These are phyloP conservation scores for Scleroderma bovista DNA, from an alignment of 768 basidiomycete genomes.

Conservation along the genomic window DNA sequence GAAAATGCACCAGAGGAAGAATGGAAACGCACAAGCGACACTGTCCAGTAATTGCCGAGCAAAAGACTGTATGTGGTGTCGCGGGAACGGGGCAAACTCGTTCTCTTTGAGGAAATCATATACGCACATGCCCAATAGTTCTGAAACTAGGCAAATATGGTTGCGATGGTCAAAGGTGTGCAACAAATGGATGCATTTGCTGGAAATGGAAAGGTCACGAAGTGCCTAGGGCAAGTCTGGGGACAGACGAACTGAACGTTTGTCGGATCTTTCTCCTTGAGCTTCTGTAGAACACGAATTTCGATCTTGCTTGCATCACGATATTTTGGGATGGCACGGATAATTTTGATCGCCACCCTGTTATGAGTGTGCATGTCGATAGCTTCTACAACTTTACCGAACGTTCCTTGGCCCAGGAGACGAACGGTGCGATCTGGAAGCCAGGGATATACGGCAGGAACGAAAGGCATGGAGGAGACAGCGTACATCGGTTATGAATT, in stretches of 20 bases:
- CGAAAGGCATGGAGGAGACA: conserved; percentile 2
- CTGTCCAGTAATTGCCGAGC: conserved; percentile 87
- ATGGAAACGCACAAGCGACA: conserved; percentile 72
- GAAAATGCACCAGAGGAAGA: conserved; percentile 1
- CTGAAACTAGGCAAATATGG: conserved; percentile 96
- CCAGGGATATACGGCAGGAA: conserved; percentile 10
- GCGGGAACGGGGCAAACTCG: conserved; percentile 92
- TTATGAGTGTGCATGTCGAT: conserved; percentile 69
- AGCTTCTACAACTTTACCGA: conserved; percentile 97
- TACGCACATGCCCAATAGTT: conserved; percentile 93
- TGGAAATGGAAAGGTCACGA: conserved; percentile 27
- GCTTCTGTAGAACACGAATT: conserved; percentile 87
- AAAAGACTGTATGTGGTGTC: conserved; percentile 93
- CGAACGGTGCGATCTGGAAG: conserved; percentile 82
- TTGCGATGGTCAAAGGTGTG: conserved; percentile 96
- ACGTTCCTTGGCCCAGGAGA: conserved; percentile 93
- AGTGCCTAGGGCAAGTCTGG: conserved; percentile 7
- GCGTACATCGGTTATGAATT: conserved; percentile 79
- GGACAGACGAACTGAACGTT: conserved; percentile 73
- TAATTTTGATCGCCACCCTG: conserved; percentile 96
- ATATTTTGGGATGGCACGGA: conserved; percentile 97
- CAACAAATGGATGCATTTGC: conserved; percentile 96
- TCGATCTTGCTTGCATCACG: conserved; percentile 99
- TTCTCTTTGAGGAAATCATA: conserved; percentile 99
- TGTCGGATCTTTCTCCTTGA: conserved; percentile 81